phyloP scores from a whole-genome alignment of 2,329 filamentous ascomycete genomes.

The Fusarium agapanthi region DNA sequence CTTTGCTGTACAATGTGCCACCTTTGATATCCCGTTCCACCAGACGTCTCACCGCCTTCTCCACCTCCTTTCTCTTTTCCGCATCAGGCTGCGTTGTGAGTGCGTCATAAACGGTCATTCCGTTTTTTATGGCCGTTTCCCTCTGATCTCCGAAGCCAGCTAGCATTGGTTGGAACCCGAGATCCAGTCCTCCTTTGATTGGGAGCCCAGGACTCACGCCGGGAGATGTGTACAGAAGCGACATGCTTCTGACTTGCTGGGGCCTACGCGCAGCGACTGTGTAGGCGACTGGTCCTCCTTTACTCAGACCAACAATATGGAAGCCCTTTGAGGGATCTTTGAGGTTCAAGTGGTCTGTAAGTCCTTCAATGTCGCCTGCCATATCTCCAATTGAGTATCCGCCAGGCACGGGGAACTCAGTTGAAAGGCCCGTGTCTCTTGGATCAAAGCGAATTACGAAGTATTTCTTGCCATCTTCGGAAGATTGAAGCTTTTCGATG shows the following conservation, averaged over 20 bases:
- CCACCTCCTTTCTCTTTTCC: conserved; percentile 5
- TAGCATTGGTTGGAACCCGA: not conserved
- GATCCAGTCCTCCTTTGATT: not conserved
- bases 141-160: not conserved
- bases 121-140: not conserved
- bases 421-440: conserved; percentile 38
- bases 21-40: conserved; percentile 26
- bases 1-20: conserved; percentile 42
- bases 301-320: conserved; percentile 41
- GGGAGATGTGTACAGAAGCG: conserved; percentile 38
- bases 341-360: conserved; percentile 39
- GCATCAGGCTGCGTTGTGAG: conserved; percentile 15
- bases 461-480: conserved; percentile 3
- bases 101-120: conserved; percentile 4
- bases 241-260: conserved; percentile 32
- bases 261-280: conserved; percentile 31
- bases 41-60: not conserved
- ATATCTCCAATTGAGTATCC: conserved; percentile 42
- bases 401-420: conserved; percentile 34
- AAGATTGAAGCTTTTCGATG: conserved; percentile 26
- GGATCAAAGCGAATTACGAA: conserved; percentile 39
- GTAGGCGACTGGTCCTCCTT: conserved; percentile 41
- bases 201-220: conserved; percentile 26
- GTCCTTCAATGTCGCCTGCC: conserved; percentile 41
- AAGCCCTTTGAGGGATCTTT: conserved; percentile 2